Base-by-base conservation (phyloP, 768 basidiomycete species). In the Podaxis sp. region DNA sequence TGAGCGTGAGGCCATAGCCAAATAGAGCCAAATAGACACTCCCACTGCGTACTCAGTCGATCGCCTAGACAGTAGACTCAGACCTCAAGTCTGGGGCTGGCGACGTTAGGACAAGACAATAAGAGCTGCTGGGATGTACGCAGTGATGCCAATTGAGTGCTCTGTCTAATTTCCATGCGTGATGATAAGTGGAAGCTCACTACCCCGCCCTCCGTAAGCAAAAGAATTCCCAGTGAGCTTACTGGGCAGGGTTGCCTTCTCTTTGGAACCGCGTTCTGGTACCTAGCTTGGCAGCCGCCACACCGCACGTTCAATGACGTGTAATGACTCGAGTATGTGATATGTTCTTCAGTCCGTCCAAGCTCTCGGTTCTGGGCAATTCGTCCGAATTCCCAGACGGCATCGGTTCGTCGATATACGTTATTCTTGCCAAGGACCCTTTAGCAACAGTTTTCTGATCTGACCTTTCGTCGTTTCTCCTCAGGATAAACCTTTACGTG, bases 401-500 rank as follows among this genome's bases (percentile, higher is more conserved):
- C 29, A 29, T 4, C 11, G 33, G 8, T 9, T 33, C 8, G 33
- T 33, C n/a, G 22, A 55, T 33, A 55, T 24, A 19, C 13, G n/a
- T 22, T 24, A 11, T 37, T 17, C 38, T 13, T 6, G 7, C 12
- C 37, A 9, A 24, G 37, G 13, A 40, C 19, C 38, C 22, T 55
- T 12, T 6, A 53, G 17, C 33, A 38, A 22, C n/a, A 50, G 17
- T 38, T 55, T 55, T 22, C 37, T 41, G 54, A 38, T 40, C 54
- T 24, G 54, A 41, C 24, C 54, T 11, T 33, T 37, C 38, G 54
- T 55, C n/a, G 5, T 19, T 19, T 19, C 19, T 46, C 43, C 43
- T n/a, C 37, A 55, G 38, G 54, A 40, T 19, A 24, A 55, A 55
- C 13, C 43, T 12, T 55, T 55, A 55, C 54, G 54, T 55, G 37